Percentiles rank a stretch among this genome's conserved stretches.
These are phyloP conservation scores for Chaetomium sp. DNA, from an alignment of 2,329 filamentous ascomycete genomes.

Conservation along the genomic window DNA sequence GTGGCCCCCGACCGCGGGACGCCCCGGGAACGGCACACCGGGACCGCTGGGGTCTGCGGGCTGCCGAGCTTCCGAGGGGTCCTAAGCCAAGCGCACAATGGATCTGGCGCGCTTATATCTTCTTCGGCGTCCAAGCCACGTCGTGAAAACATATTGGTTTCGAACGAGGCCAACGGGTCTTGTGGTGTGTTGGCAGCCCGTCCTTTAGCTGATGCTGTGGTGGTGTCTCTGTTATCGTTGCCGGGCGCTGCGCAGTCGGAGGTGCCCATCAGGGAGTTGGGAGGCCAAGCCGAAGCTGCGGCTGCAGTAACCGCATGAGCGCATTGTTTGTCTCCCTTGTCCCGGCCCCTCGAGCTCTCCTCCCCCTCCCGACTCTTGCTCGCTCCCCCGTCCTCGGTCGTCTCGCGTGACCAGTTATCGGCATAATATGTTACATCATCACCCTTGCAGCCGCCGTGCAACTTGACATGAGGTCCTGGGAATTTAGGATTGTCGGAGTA, in stretches of 20 bases:
- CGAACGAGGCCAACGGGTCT: neutral
- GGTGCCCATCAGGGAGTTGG: neutral
- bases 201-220: neutral
- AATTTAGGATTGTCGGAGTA: constrained; percentile 1
- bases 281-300: neutral
- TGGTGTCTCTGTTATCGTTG: neutral
- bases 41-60: neutral
- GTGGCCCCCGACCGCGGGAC: neutral
- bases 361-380: neutral
- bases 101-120: neutral
- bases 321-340: constrained; percentile 8
- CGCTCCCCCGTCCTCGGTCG: neutral
- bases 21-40: constrained; percentile 1
- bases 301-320: constrained; percentile 4
- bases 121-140: neutral
- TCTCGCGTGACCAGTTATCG: constrained; percentile 10
- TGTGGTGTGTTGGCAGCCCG: neutral
- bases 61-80: neutral
- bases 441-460: constrained; percentile 12
- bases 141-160: neutral
- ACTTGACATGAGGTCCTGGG: constrained; percentile 1
- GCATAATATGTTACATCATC: constrained; percentile 6
- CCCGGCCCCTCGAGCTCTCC: neutral
- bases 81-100: neutral
- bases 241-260: neutral